phyloP scores from a whole-genome alignment of 352 stramenopile genomes.

The Phytophthora fragariae region DNA sequence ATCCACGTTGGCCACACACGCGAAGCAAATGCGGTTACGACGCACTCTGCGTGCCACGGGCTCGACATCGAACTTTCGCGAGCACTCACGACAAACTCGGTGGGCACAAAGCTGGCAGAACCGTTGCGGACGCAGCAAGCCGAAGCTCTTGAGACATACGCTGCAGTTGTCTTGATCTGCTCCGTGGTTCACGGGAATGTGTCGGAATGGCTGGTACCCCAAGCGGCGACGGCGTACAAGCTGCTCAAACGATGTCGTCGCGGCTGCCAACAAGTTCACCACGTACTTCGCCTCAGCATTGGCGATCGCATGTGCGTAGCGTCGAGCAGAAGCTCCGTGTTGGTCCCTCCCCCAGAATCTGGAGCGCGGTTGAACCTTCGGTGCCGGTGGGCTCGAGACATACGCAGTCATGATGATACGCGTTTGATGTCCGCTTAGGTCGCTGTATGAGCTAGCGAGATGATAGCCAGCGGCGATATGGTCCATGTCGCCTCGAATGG shows the following conservation, averaged over 20 bases:
- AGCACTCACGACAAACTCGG: constrained; percentile 69
- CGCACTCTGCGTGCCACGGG: constrained; percentile 50
- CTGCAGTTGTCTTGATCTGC: constrained; percentile 45
- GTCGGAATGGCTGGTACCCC: constrained; percentile 56
- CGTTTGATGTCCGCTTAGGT: constrained; percentile 61
- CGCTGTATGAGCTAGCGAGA: constrained; percentile 55
- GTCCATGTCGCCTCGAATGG: constrained; percentile 48
- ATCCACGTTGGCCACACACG: constrained; percentile 66
- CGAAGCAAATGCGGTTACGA: constrained; percentile 68
- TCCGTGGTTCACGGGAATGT: constrained; percentile 41
- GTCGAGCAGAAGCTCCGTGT: constrained; percentile 4
- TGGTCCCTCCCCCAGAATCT: constrained; percentile 34
- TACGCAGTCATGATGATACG: constrained; percentile 71
- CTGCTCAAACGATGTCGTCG: constrained; percentile 60
- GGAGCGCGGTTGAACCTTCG: background rate
- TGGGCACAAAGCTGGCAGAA: constrained; percentile 77
- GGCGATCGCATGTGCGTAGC: constrained; percentile 9
- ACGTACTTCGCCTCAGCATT: constrained; percentile 60
- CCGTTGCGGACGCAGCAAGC: constrained; percentile 57
- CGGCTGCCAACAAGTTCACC: constrained; percentile 56
- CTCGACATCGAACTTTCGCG: constrained; percentile 76
- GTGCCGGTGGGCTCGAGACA: constrained; percentile 28
- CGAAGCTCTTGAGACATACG: constrained; percentile 63
- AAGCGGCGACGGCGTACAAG: constrained; percentile 68
- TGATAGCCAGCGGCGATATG: constrained; percentile 76